Base-by-base conservation (phyloP, 2,329 filamentous ascomycete species). In the Penicillium sp. region DNA sequence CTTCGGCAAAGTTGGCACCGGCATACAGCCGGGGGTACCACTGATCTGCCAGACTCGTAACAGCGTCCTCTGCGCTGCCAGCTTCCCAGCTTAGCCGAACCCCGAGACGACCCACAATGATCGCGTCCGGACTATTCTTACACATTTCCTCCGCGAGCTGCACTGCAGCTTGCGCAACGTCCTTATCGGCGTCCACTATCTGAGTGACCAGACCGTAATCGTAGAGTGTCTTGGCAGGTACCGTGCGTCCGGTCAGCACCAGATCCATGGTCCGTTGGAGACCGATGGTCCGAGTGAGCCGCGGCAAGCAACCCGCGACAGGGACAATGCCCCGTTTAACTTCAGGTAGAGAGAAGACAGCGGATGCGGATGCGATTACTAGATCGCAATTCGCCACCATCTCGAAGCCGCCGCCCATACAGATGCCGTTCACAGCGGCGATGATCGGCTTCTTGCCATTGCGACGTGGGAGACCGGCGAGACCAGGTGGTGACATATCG, bases 331-430 rank as follows among this genome's bases (percentile, higher is more conserved):
- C 90, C 52, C 86, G 81, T 59, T 83, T 85, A 2, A 88, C 87
- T 73, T 92, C 90, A 0, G 90, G 89, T 7, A 93, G 78, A 1
- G 82, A 84, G 68, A 93, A 92, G 26, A 74, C 76, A 0, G 89
- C 88, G 13, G 70, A 67, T 3, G 75, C 69, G 2, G 80, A 76
- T 3, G 72, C 72, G 47, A 68, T 61, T 51, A 91, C 82, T 55
- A 93, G 76, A 76, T 95, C 90, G 61, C 83, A 84, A 73, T 91
- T 91, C 48, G 89, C 77, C 13, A 85, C 81, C 76, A 92, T 90
- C 77, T 93, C 90, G 73, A 90, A 87, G 1, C 89, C 90, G 52
- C 90, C 90, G 35, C 90, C 90, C 46, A 90, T 81, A 56, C 88
- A 90, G 19, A 89, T 77, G 7, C 90, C 90, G 68, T 92, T 90